Base-by-base conservation (phyloP, 2,329 filamentous ascomycete genomes). In the Metarhizium humberi region DNA sequence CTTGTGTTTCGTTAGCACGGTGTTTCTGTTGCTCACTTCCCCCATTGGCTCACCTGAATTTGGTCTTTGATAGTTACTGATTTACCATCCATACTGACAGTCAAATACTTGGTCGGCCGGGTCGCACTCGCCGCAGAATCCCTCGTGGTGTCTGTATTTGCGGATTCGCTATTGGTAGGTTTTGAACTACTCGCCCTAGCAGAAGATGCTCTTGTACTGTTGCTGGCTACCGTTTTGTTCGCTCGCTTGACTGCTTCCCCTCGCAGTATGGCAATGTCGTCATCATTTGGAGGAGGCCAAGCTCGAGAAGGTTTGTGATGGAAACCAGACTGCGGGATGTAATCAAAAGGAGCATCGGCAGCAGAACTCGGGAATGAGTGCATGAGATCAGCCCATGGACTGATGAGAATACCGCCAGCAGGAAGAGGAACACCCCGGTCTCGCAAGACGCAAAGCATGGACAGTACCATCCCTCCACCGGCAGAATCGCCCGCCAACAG, bases 331-430 rank as follows among this genome's bases (percentile, higher is more conserved):
- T 85, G 73, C 4, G 94, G 94, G 38, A 99, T 92, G 63, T 96
- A 97, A 67, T 99, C 94, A 52, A 90, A 71, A 1, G 82, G 81
- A 51, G 82, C 84, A 45, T 90, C 82, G 5, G 77, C 81, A 2
- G 82, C 80, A n/a, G 96, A 80, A 61, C 92, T 96, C 0, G 94
- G 94, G 60, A 97, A 97, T 0, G 92, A 96, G 67, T 97, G 92
- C 0, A 90, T 95, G 53, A 97, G 74, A 67, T 99, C 94, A 8
- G 92, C 91, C 94, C 94, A 99, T 0, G 94, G 94, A 51, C 90
- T 96, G 52, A 97, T 88, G 45, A 97, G 76, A 48, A 97, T 85
- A 4, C 88, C 92, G 1, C 94, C 94, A 2, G 94, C 92, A 1
- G 94, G 94, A 30, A 96, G 71, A 6, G 92, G 88, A 14, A 96